A percentile compares a stretch with the other conserved stretches of the same genome.
phyloP scores from a whole-genome alignment of 2,329 filamentous ascomycete genomes.

The Hypoxylon sp. region DNA sequence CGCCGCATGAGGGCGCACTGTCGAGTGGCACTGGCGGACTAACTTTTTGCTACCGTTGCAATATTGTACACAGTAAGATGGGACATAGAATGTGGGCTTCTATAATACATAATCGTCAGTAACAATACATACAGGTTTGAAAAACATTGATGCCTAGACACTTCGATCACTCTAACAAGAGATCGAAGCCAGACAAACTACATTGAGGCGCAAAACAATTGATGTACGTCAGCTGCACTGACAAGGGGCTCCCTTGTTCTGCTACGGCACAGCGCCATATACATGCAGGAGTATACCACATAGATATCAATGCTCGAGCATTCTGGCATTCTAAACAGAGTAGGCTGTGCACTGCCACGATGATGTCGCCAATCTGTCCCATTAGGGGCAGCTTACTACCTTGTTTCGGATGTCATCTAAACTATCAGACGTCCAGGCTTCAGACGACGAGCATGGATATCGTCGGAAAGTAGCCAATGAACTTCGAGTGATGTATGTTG shows the following conservation, averaged over 20 bases:
- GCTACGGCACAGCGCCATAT: constrained; percentile 14
- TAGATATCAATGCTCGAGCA: neutral
- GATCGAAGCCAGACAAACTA: constrained; percentile 2
- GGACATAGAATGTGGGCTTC: neutral
- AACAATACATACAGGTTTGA: neutral
- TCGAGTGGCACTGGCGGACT: neutral
- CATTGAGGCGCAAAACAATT: constrained; percentile 2
- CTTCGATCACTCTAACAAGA: neutral
- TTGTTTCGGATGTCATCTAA: constrained; percentile 17
- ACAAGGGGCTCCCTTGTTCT: constrained; percentile 16
- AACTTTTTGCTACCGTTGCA: neutral
- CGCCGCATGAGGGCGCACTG: neutral
- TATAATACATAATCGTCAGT: neutral
- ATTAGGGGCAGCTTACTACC: neutral
- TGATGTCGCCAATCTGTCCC: constrained; percentile 7
- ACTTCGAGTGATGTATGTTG: neutral
- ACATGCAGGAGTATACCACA: constrained; percentile 10
- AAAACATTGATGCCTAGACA: neutral
- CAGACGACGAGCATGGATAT: constrained; percentile 1
- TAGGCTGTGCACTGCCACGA: constrained; percentile 25
- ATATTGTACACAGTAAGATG: neutral
- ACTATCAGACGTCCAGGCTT: constrained; percentile 7
- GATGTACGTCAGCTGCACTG: neutral
- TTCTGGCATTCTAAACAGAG: constrained; percentile 7
- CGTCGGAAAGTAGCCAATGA: constrained; percentile 2